Conservation (phyloP, 2,329 filamentous ascomycete species). For the Fusarium albosuccineum region DNA sequence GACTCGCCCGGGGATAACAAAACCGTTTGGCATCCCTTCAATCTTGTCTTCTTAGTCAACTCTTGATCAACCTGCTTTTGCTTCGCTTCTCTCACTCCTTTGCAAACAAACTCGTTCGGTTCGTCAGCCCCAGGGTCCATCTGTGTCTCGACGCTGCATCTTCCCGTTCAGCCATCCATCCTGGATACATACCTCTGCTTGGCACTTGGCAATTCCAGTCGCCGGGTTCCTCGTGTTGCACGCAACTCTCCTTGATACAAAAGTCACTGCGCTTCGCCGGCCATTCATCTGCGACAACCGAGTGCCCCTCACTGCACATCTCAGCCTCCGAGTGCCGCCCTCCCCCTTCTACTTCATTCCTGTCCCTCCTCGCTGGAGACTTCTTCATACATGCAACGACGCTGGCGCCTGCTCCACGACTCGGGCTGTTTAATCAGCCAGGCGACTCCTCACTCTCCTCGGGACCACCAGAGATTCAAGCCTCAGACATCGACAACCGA, state of each 20-base stretch:
- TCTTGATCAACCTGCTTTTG: background rate
- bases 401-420: slow-evolving; percentile 39
- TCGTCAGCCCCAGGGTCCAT: background rate
- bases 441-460: slow-evolving; percentile 20
- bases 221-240: slow-evolving; percentile 1
- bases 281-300: slow-evolving; percentile 16
- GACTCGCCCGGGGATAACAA: slow-evolving; percentile 36
- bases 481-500: slow-evolving; percentile 27
- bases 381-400: slow-evolving; percentile 36
- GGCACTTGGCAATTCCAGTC: slow-evolving; percentile 31
- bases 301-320: slow-evolving; percentile 30
- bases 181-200: background rate
- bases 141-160: slow-evolving; percentile 18
- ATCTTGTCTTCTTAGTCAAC: slow-evolving; percentile 30
- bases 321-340: slow-evolving; percentile 21
- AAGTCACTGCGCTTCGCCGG: slow-evolving; percentile 21
- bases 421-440: slow-evolving; percentile 37
- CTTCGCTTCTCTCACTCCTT: slow-evolving; percentile 15
- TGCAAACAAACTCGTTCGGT: background rate
- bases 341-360: slow-evolving; percentile 20
- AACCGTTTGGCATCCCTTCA: slow-evolving; percentile 33
- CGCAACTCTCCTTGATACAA: slow-evolving; percentile 17
- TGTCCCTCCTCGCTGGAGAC: slow-evolving; percentile 1
- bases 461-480: slow-evolving; percentile 24
- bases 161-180: slow-evolving; percentile 11